Evolutionary conservation across 495 filamentous ascomycete species (phyloP).

Genomic region (Thermochaetoides thermophila): DNA sequence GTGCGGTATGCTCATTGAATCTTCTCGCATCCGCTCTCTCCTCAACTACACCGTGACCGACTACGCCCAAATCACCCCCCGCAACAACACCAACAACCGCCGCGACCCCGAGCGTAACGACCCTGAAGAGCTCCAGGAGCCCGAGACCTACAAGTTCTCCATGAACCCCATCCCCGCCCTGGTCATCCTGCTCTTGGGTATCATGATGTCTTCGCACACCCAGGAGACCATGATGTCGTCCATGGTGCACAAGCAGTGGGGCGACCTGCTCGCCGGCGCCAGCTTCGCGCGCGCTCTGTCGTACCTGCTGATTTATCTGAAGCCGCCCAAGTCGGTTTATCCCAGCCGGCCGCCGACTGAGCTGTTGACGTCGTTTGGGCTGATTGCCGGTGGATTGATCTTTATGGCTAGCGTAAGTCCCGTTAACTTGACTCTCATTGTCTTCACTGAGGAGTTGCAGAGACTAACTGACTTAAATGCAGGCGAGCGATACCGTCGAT

Average conservation of each 20-base stretch:
- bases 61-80: slow-evolving; percentile 9
- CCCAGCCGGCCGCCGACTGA: slow-evolving; percentile 86
- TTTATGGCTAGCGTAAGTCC: slow-evolving; percentile 82
- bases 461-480: slow-evolving; percentile 7
- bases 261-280: slow-evolving; percentile 67
- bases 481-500: slow-evolving; percentile 57
- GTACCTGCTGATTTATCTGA: slow-evolving; percentile 65
- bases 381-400: slow-evolving; percentile 73
- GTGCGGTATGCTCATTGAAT: slow-evolving; percentile 92
- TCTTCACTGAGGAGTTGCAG: background rate
- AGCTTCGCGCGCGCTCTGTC: slow-evolving; percentile 64
- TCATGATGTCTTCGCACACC: slow-evolving; percentile 92
- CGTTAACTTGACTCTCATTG: too few relatives aligned
- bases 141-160: slow-evolving; percentile 56
- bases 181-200: slow-evolving; percentile 68
- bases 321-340: slow-evolving; percentile 70
- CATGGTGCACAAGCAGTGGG: slow-evolving; percentile 94
- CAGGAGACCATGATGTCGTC: slow-evolving; percentile 72
- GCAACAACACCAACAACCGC: slow-evolving; percentile 10
- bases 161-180: slow-evolving; percentile 84
- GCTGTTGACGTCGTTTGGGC: slow-evolving; percentile 68
- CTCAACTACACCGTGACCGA: slow-evolving; percentile 49
- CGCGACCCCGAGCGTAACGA: slow-evolving; percentile 4
- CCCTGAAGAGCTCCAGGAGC: slow-evolving; percentile 38
- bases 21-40: slow-evolving; percentile 48